Percentiles rank a stretch among this genome's conserved stretches.
Evolutionary conservation across 192 early-diverging fungal genomes (phyloP).

Genomic region (Umbelopsis vinacea): DNA sequence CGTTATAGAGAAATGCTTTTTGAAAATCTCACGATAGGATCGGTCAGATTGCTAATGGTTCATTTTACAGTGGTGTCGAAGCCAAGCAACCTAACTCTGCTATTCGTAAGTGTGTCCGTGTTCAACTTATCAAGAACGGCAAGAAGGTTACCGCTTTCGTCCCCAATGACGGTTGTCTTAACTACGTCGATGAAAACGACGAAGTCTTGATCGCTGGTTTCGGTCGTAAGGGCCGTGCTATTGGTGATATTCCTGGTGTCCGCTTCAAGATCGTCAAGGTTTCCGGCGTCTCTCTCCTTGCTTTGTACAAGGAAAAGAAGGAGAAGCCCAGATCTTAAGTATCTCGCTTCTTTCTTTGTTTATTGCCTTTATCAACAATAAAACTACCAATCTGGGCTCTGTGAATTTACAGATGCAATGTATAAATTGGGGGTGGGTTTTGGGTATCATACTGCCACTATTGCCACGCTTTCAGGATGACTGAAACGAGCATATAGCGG

Average conservation of each 20-base stretch:
- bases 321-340: constrained; percentile 97
- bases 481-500: not conserved
- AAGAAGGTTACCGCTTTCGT: constrained; percentile 99
- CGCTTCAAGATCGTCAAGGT: constrained; percentile 99
- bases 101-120: constrained; percentile 99
- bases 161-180: constrained; percentile 99
- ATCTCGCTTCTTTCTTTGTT: constrained; percentile 9
- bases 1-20: constrained; percentile 24
- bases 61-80: constrained; percentile 88
- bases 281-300: constrained; percentile 97
- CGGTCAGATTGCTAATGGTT: not conserved
- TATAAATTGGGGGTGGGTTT: not conserved
- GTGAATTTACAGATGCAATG: not conserved
- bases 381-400: constrained; percentile 19
- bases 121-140: constrained; percentile 99
- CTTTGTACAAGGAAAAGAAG: constrained; percentile 99
- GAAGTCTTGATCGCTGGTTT: constrained; percentile 99
- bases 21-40: not conserved
- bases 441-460: not conserved
- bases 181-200: constrained; percentile 99
- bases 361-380: constrained; percentile 25
- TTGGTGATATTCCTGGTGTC: constrained; percentile 99
- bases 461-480: not conserved
- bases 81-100: constrained; percentile 99
- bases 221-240: constrained; percentile 99